Conservation (phyloP, 2,329 filamentous ascomycete genomes). For the Macrophomina phaseolina region DNA sequence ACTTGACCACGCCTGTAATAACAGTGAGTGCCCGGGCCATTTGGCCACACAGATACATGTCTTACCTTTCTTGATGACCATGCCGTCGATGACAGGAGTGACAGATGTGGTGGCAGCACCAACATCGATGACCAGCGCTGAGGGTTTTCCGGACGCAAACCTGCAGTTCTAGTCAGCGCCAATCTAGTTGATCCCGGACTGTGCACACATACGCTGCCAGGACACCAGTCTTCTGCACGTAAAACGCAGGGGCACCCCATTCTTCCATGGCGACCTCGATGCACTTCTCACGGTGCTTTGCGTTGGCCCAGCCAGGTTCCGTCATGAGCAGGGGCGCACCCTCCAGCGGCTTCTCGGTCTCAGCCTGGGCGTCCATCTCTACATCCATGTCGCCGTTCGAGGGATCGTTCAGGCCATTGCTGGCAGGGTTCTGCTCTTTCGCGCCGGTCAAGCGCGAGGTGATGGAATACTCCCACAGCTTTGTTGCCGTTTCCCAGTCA, state of each 20-base stretch:
- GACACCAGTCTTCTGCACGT: conserved; percentile 86
- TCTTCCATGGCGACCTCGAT: conserved; percentile 97
- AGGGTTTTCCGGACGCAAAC: conserved; percentile 91
- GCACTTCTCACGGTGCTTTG: conserved; percentile 88
- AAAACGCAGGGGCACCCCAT: conserved; percentile 95
- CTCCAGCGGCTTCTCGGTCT: conserved; percentile 74
- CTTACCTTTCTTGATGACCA: conserved; percentile 79
- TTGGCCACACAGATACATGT: neutral
- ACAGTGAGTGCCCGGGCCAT: neutral
- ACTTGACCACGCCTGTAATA: conserved; percentile 73
- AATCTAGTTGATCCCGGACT: neutral
- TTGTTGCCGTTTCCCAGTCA: conserved; percentile 91
- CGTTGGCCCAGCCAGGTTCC: conserved; percentile 89
- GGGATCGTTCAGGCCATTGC: conserved; percentile 80
- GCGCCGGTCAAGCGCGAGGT: conserved; percentile 84
- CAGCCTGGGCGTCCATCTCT: conserved; percentile 66
- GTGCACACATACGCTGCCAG: conserved; percentile 69
- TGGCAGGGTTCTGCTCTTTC: conserved; percentile 70
- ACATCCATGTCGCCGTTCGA: conserved; percentile 63
- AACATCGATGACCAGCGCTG: conserved; percentile 89
- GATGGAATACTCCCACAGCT: conserved; percentile 92
- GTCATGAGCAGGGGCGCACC: conserved; percentile 94
- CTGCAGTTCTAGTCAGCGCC: conserved; percentile 38
- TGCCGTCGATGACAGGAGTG: conserved; percentile 90
- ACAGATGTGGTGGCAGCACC: conserved; percentile 88